A percentile compares a stretch with the other conserved stretches of the same genome.
Evolutionary conservation across 2,329 filamentous ascomycete genomes (phyloP).

Genomic region (Celoporthe dispersa): DNA sequence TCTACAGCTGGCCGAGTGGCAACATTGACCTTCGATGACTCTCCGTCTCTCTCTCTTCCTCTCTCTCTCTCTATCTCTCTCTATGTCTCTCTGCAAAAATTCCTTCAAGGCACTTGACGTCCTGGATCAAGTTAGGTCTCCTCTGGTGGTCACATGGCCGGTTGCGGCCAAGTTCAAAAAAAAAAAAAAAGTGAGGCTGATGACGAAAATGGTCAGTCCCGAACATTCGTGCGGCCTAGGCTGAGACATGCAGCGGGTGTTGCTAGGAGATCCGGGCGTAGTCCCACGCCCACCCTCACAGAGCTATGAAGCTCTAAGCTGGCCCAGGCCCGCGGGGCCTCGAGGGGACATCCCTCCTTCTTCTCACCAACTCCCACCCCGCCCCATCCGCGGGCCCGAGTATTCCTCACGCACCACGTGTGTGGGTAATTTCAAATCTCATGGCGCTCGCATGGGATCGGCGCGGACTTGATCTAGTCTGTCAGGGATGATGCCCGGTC

Average conservation of each 20-base stretch:
- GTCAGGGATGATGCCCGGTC: conserved; percentile 17
- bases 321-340: neutral
- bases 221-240: neutral
- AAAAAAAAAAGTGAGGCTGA: neutral
- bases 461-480: neutral
- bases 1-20: neutral
- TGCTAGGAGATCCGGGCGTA: neutral
- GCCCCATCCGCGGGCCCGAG: too few species aligned
- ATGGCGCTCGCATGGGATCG: neutral
- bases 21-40: neutral
- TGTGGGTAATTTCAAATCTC: neutral
- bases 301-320: neutral
- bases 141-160: neutral
- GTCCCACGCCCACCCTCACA: neutral
- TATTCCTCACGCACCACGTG: too few species aligned
- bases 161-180: neutral
- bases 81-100: too few species aligned
- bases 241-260: neutral
- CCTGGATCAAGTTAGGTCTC: neutral
- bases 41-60: neutral
- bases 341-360: neutral
- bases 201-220: neutral
- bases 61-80: neutral
- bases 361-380: neutral
- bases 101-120: neutral